Conservation (phyloP, 352 stramenopile genomes). For the Pythium angustatum region DNA sequence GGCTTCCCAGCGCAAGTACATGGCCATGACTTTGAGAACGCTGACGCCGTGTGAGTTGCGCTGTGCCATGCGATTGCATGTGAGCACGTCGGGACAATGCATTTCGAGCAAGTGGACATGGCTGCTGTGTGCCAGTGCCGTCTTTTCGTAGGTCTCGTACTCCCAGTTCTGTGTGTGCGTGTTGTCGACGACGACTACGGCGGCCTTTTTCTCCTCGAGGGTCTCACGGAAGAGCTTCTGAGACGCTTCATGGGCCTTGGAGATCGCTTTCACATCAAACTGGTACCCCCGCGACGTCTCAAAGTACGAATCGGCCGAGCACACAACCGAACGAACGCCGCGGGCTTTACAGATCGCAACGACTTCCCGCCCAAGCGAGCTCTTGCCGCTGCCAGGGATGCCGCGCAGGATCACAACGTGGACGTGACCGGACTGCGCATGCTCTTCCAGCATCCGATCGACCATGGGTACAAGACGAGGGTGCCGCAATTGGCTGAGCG, state of each 20-base stretch:
- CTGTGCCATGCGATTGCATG: constrained; percentile 51
- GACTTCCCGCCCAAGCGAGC: constrained; percentile 49
- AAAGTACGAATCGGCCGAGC: constrained; percentile 73
- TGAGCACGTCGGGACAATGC: constrained; percentile 46
- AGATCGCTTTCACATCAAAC: constrained; percentile 57
- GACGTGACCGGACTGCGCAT: constrained; percentile 14
- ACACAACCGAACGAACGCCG: constrained; percentile 34
- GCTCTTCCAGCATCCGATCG: constrained; percentile 39
- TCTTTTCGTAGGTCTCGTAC: constrained; percentile 55
- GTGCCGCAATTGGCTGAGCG: constrained; percentile 30
- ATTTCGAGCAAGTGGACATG: constrained; percentile 47
- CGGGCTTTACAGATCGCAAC: constrained; percentile 36
- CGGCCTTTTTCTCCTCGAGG: constrained; percentile 20
- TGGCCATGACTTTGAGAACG: constrained; percentile 60
- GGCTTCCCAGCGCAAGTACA: constrained; percentile 66
- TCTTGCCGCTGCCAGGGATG: constrained; percentile 78
- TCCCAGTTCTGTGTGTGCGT: constrained; percentile 73
- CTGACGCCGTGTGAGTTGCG: constrained; percentile 72
- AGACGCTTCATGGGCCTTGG: constrained; percentile 48
- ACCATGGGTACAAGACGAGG: constrained; percentile 39
- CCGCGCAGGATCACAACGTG: constrained; percentile 66
- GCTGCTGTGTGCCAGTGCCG: not conserved
- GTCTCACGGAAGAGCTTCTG: constrained; percentile 43
- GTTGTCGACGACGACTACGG: constrained; percentile 72
- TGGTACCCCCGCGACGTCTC: constrained; percentile 60